These are phyloP conservation scores for Protomyces inouyei DNA, from an alignment of 1,139 yeast genomes.

Conservation along the genomic window DNA sequence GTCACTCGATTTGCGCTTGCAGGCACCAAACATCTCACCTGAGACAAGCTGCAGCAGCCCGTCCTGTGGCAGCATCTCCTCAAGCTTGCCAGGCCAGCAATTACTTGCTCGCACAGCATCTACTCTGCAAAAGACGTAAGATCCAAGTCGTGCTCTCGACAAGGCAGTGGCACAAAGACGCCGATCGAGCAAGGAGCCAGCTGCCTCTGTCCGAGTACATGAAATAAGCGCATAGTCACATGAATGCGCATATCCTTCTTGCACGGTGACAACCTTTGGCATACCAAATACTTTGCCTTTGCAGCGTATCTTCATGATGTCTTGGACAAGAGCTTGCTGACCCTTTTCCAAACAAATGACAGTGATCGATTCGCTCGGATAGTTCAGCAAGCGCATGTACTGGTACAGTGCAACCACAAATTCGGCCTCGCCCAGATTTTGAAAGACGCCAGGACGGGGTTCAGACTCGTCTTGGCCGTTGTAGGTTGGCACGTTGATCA, in stretches of 20 bases:
- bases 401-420: conserved; percentile 48
- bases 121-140: conserved; percentile 40
- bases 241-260: conserved; percentile 36
- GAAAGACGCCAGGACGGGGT: conserved; percentile 37
- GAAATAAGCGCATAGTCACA: conserved; percentile 40
- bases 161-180: conserved; percentile 37
- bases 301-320: conserved; percentile 37
- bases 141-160: conserved; percentile 40
- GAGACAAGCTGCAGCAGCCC: conserved; percentile 38
- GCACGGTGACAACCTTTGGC: conserved; percentile 38
- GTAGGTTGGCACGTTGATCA: conserved; percentile 42
- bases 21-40: conserved; percentile 39
- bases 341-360: conserved; percentile 46
- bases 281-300: conserved; percentile 36
- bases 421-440: conserved; percentile 54
- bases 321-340: conserved; percentile 40
- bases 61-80: conserved; percentile 27
- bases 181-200: conserved; percentile 36
- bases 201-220: conserved; percentile 35
- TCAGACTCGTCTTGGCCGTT: conserved; percentile 38
- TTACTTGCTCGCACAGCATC: conserved; percentile 4
- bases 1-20: conserved; percentile 30
- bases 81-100: conserved; percentile 16
- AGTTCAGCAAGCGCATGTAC: conserved; percentile 49
- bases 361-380: conserved; percentile 43